These are phyloP conservation scores for Neonectria faginata DNA, from an alignment of 2,329 filamentous ascomycete genomes.

Conservation along the genomic window DNA sequence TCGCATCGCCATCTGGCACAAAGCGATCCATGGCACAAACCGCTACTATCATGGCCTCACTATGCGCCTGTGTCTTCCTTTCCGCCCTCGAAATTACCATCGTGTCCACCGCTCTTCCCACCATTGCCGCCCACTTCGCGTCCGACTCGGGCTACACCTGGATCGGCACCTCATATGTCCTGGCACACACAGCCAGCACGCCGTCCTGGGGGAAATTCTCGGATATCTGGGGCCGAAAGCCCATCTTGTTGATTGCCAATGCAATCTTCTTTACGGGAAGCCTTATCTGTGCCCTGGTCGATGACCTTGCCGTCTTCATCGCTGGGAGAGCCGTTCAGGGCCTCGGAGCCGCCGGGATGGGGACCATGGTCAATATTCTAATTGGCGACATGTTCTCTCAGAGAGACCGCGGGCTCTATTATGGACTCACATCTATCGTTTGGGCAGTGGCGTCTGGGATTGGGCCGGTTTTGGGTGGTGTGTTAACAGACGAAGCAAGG, in stretches of 20 bases:
- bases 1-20: constrained; percentile 4
- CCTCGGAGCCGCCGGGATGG: constrained; percentile 63
- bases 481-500: constrained; percentile 70
- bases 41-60: constrained; percentile 52
- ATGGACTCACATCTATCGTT: constrained; percentile 73
- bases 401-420: constrained; percentile 58
- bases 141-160: constrained; percentile 78
- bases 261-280: constrained; percentile 65
- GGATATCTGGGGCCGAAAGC: constrained; percentile 70
- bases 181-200: constrained; percentile 74
- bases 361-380: constrained; percentile 64
- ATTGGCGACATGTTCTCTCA: constrained; percentile 65
- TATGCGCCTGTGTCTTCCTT: constrained; percentile 57
- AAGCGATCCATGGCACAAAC: constrained; percentile 37
- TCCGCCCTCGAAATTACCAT: constrained; percentile 66
- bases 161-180: constrained; percentile 80
- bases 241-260: constrained; percentile 61
- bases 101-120: constrained; percentile 71
- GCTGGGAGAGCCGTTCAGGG: constrained; percentile 62
- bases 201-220: constrained; percentile 77
- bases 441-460: constrained; percentile 74
- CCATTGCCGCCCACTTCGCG: constrained; percentile 68
- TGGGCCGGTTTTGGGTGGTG: constrained; percentile 74
- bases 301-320: constrained; percentile 56
- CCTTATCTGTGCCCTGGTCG: constrained; percentile 60